Evolutionary conservation across 352 stramenopile genomes (phyloP).

Genomic region (Globisporangium rhizosaccharum): DNA sequence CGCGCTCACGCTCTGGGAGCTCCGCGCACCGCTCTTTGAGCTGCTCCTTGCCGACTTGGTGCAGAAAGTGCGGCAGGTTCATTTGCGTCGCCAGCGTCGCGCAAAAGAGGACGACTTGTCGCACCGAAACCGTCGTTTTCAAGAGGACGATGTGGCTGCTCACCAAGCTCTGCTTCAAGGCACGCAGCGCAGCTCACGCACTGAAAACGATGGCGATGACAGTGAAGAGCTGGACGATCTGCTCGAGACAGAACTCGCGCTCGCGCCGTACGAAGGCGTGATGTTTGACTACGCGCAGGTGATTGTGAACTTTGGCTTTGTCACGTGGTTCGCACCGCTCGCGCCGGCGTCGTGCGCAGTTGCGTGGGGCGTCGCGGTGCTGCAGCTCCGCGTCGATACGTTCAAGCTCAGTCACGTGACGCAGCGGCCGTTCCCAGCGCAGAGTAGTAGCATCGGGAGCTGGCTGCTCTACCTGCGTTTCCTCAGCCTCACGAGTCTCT

Average conservation of each 20-base stretch:
- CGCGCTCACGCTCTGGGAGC: constrained; percentile 25
- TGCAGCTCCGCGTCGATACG: constrained; percentile 64
- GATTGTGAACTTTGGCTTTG: constrained; percentile 49
- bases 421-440: constrained; percentile 56
- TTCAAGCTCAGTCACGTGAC: constrained; percentile 54
- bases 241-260: constrained; percentile 32
- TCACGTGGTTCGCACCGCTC: constrained; percentile 62
- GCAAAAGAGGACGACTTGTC: not conserved
- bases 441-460: constrained; percentile 46
- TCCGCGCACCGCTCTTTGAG: constrained; percentile 28
- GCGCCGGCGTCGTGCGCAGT: constrained; percentile 30
- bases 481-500: constrained; percentile 36
- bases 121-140: not conserved
- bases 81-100: not conserved
- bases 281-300: constrained; percentile 77
- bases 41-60: constrained; percentile 11
- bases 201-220: not conserved
- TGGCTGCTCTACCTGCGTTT: constrained; percentile 57
- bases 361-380: constrained; percentile 39
- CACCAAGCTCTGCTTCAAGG: constrained; percentile 5
- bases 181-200: too few relatives aligned
- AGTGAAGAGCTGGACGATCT: not conserved
- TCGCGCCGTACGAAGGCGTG: constrained; percentile 60
- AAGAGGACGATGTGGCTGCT: not conserved
- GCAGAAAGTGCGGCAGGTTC: not conserved